These are phyloP conservation scores for Leonotis leonurus DNA, from an alignment of 257 asterid genomes.

Conservation along the genomic window DNA sequence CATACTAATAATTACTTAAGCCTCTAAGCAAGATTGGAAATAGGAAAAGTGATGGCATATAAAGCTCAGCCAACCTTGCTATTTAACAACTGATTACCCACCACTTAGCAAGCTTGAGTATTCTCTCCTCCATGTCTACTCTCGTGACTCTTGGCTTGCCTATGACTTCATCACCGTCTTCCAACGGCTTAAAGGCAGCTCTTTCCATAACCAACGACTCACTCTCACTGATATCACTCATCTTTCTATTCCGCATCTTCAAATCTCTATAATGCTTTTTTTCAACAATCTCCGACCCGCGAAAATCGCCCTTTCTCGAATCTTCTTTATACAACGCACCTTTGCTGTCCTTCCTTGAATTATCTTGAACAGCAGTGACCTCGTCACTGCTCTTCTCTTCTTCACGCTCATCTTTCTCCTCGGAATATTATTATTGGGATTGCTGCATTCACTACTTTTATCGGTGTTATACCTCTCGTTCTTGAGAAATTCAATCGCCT, in stretches of 20 bases:
- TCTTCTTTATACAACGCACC: constrained; percentile 16
- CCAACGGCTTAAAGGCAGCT: constrained; percentile 69
- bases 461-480: constrained; percentile 22
- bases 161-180: constrained; percentile 24
- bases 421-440: background rate
- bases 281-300: constrained; percentile 8
- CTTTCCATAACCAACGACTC: constrained; percentile 39
- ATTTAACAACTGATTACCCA: constrained; percentile 26
- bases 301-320: constrained; percentile 13
- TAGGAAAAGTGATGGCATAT: background rate
- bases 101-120: constrained; percentile 85
- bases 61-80: background rate
- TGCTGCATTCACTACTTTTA: background rate
- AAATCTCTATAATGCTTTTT: constrained; percentile 10
- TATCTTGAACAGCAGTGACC: constrained; percentile 12
- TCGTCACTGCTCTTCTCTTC: constrained; percentile 23
- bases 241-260: constrained; percentile 6
- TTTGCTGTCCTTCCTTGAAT: constrained; percentile 20
- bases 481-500: constrained; percentile 74
- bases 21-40: background rate
- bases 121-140: constrained; percentile 89
- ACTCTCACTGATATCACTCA: constrained; percentile 14
- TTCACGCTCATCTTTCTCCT: constrained; percentile 23
- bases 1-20: background rate
- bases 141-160: constrained; percentile 58